Percentiles rank a stretch among this genome's conserved stretches.
Conservation (phyloP, 352 stramenopile species). For the Globisporangium nagaii region DNA sequence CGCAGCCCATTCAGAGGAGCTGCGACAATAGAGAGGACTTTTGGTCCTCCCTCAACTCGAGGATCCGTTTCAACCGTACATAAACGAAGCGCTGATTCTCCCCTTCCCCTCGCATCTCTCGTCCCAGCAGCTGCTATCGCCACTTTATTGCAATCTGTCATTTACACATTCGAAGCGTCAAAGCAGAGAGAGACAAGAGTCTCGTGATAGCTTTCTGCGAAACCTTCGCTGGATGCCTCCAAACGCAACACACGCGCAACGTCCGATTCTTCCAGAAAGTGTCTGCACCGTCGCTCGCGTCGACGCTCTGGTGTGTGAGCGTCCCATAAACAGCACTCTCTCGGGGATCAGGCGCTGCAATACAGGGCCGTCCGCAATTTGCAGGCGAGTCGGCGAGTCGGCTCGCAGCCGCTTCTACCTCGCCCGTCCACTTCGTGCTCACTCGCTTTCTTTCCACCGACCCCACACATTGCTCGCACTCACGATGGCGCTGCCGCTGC, state of each 20-base stretch:
- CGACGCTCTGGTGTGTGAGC: too few relatives aligned
- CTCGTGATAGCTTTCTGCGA: too few relatives aligned
- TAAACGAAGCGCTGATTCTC: too few relatives aligned
- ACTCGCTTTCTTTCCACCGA: background rate
- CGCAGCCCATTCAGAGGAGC: background rate
- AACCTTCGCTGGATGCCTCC: too few relatives aligned
- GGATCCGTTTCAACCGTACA: background rate
- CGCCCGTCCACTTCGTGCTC: background rate
- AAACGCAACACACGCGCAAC: too few relatives aligned
- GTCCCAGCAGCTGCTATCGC: too few relatives aligned
- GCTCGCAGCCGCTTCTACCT: background rate
- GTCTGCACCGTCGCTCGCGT: too few relatives aligned
- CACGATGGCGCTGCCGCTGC: constrained; percentile 23
- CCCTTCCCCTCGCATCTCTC: too few relatives aligned
- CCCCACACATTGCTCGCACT: background rate
- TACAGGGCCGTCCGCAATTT: background rate
- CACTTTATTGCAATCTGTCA: too few relatives aligned
- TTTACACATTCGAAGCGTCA: too few relatives aligned
- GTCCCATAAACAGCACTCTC: background rate
- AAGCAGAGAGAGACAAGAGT: too few relatives aligned
- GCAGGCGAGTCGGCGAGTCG: background rate
- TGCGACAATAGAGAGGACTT: background rate
- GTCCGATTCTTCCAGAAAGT: too few relatives aligned
- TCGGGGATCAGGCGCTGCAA: background rate
- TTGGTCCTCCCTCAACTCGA: constrained; percentile 3